phyloP scores from a whole-genome alignment of 805 yeast genomes.

The Clavispora fructus region DNA sequence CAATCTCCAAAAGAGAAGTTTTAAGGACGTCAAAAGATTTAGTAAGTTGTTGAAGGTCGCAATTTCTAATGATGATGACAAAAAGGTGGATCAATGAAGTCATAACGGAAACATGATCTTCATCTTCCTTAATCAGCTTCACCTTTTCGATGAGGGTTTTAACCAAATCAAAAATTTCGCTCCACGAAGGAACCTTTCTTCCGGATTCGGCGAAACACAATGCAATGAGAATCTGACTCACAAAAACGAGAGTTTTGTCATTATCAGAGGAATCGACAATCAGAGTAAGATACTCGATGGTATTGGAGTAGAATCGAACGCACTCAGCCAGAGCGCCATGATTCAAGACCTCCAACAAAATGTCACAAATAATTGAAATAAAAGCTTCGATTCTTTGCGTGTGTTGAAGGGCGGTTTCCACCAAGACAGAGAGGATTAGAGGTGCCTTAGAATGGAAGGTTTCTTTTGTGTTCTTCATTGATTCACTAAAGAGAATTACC shows the following conservation, averaged over 20 bases:
- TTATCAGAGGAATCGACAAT: slow-evolving; percentile 7
- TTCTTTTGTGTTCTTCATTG: slow-evolving; percentile 67
- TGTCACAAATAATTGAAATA: slow-evolving; percentile 36
- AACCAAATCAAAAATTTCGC: slow-evolving; percentile 16
- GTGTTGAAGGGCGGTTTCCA: slow-evolving; percentile 26
- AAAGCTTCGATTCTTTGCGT: neutral
- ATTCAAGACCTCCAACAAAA: slow-evolving; percentile 47
- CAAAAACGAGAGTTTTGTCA: slow-evolving; percentile 6
- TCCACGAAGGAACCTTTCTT: slow-evolving; percentile 55
- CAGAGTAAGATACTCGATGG: slow-evolving; percentile 16
- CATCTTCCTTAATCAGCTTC: neutral
- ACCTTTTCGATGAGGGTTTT: slow-evolving; percentile 18
- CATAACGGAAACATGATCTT: slow-evolving; percentile 10
- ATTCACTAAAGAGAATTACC: slow-evolving; percentile 59
- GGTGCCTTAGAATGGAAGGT: slow-evolving; percentile 71
- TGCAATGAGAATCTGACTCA: slow-evolving; percentile 40
- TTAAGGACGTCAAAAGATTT: slow-evolving; percentile 42
- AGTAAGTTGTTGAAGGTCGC: slow-evolving; percentile 44
- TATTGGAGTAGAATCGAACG: slow-evolving; percentile 35
- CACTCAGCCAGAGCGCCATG: slow-evolving; percentile 51
- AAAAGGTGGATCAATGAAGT: slow-evolving; percentile 41
- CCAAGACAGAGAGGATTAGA: slow-evolving; percentile 41
- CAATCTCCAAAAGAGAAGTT: slow-evolving; percentile 29
- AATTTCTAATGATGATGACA: slow-evolving; percentile 50
- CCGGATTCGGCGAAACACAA: slow-evolving; percentile 69